Evolutionary conservation across 179 eudicot species (phyloP), one percentile per base, ranked within the genome.

Genomic region (Camellia oleifera): DNA sequence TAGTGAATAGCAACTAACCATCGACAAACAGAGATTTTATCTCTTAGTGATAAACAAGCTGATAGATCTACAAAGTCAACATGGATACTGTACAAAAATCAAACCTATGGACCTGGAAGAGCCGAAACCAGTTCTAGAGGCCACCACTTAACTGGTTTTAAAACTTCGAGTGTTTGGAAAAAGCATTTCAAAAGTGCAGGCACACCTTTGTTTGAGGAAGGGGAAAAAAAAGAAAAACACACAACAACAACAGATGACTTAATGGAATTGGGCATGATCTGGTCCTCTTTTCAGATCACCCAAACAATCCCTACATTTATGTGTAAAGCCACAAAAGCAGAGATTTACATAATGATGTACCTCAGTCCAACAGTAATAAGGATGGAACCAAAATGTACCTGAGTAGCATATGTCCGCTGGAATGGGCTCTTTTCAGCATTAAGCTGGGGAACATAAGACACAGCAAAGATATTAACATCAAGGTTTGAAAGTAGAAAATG

Each of bases 381-480:
- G 1, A 74, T 54, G 50, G 3, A 75, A 65, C 10, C 61, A 63
- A 40, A 80, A 81, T 78, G 20, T 74, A 92, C 98, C 98, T 93
- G 98, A 83, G 94, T 82, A 78, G 98, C 98, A 85, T 87, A 93
- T 8, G 94, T 93, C 81, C 94, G 84, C 88, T 91, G 98, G 85
- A 93, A 93, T 0, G 98, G 97, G 87, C 98, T 93, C 89, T 92
- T 93, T 53, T 91, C 98, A 66, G 89, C 75, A 78, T 93, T 93
- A 3, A 93, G 97, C 98, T 93, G 93, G 18, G 78, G 71, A 68
- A 75, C 4, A 69, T 80, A 64, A 74, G 23, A 74, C 2, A 48
- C 60, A 74, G 5, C 11, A 83, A 23, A 81, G 0, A 40, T n/a
- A 62, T 48, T 74, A 76, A 60, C 7, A 46, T 23, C 40, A 40